Conservation (phyloP, 441 rosid genomes). For the California macrophylla region DNA sequence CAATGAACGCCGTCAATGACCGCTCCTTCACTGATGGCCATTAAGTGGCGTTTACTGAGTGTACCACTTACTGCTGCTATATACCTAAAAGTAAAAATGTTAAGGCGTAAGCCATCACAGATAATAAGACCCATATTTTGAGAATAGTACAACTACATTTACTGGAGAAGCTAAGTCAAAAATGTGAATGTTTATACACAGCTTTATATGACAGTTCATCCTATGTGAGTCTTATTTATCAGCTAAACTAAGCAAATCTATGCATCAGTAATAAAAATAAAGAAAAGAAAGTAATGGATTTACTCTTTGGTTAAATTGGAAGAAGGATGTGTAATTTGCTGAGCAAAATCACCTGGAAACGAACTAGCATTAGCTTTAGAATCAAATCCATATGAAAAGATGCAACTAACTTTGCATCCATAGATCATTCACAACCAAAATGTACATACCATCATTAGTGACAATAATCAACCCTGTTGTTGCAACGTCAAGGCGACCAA, state of each 20-base stretch:
- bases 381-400: slow-evolving; percentile 8
- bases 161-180: background rate
- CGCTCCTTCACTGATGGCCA: slow-evolving; percentile 61
- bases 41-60: slow-evolving; percentile 52
- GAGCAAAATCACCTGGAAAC: slow-evolving; percentile 78
- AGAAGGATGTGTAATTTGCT: slow-evolving; percentile 76
- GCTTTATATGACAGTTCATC: background rate
- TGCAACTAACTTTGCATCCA: background rate
- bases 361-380: slow-evolving; percentile 16
- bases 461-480: slow-evolving; percentile 70
- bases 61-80: slow-evolving; percentile 59
- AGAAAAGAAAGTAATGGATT: slow-evolving; percentile 14
- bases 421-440: background rate
- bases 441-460: slow-evolving; percentile 67
- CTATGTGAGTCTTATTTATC: background rate
- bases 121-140: background rate
- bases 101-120: slow-evolving; percentile 5
- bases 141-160: background rate
- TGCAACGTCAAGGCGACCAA: slow-evolving; percentile 94
- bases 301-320: slow-evolving; percentile 71
- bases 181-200: background rate
- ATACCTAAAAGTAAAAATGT: slow-evolving; percentile 41
- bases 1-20: slow-evolving; percentile 63
- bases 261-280: background rate
- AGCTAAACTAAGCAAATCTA: background rate